A percentile compares a stretch with the other conserved stretches of the same genome.
Conservation (phyloP, 2,329 filamentous ascomycete genomes). For the Hortaea werneckii region DNA sequence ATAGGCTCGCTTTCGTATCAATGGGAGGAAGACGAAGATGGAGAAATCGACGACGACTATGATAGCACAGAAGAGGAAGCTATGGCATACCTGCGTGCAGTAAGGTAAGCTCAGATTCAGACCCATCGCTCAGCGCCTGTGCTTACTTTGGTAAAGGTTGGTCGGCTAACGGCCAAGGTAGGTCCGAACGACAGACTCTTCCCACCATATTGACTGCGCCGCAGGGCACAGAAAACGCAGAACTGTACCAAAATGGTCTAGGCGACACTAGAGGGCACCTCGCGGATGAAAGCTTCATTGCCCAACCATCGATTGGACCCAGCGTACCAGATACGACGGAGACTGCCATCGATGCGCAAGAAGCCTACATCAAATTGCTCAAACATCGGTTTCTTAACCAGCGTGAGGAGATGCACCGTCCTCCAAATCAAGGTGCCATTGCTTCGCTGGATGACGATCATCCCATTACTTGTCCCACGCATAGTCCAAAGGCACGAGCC, state of each 20-base stretch:
- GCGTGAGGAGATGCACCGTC: slow-evolving; percentile 49
- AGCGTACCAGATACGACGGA: slow-evolving; percentile 2
- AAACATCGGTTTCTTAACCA: slow-evolving; percentile 55
- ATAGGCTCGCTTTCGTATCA: slow-evolving; percentile 16
- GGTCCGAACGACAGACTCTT: slow-evolving; percentile 17
- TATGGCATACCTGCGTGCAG: slow-evolving; percentile 23
- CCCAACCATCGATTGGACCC: slow-evolving; percentile 38
- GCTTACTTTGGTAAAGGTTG: slow-evolving; percentile 7
- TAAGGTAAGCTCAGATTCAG: slow-evolving; percentile 12
- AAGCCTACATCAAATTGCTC: slow-evolving; percentile 59
- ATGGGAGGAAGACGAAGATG: slow-evolving; percentile 12
- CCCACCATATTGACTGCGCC: slow-evolving; percentile 16
- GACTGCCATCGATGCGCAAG: slow-evolving; percentile 37
- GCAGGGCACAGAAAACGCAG: slow-evolving; percentile 21
- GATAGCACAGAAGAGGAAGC: slow-evolving; percentile 19
- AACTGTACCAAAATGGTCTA: slow-evolving; percentile 39
- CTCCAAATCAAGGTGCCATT: slow-evolving; percentile 45
- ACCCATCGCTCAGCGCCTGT: background rate
- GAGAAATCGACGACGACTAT: slow-evolving; percentile 5
- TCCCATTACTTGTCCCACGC: slow-evolving; percentile 40
- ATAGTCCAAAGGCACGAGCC: slow-evolving; percentile 42
- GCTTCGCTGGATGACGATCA: slow-evolving; percentile 45
- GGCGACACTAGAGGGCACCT: slow-evolving; percentile 57
- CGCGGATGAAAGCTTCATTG: slow-evolving; percentile 69
- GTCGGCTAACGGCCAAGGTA: slow-evolving; percentile 9